Conservation (phyloP, 2,329 filamentous ascomycete species). For the Calonectria hawksworthii region DNA sequence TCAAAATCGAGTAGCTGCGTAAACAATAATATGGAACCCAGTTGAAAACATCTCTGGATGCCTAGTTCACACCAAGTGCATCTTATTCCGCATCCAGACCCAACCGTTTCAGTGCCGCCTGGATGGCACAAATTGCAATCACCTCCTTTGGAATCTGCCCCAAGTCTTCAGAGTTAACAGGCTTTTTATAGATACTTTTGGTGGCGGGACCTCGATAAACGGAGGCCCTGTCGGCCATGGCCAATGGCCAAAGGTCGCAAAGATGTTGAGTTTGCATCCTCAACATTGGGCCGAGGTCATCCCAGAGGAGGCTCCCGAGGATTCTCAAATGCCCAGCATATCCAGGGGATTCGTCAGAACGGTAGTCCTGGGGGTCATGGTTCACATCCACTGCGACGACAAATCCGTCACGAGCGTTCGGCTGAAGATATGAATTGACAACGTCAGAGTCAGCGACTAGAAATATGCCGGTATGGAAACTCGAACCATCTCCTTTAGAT, state of each 20-base stretch:
- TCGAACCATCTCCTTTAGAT: neutral
- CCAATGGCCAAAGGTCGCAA: neutral
- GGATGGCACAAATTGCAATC: neutral
- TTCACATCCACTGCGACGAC: neutral
- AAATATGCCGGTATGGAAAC: neutral
- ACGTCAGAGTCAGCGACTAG: neutral
- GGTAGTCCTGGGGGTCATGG: too few relatives aligned
- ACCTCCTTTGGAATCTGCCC: neutral
- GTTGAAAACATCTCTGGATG: neutral
- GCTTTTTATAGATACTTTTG: neutral
- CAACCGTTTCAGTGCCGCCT: neutral
- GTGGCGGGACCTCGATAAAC: neutral
- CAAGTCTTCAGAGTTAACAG: rapidly evolving
- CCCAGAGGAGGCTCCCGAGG: neutral
- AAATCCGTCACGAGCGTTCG: neutral
- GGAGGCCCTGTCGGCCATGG: neutral
- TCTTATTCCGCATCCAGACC: neutral
- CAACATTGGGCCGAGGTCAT: neutral
- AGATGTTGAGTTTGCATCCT: neutral
- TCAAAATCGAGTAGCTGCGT: neutral
- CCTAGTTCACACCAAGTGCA: neutral
- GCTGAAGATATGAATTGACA: neutral
- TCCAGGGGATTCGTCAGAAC: neutral
- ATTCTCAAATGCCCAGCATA: neutral
- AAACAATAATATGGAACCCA: neutral